Base-by-base conservation (phyloP, 208 protist species). In the Acanthamoeba triangularis region DNA sequence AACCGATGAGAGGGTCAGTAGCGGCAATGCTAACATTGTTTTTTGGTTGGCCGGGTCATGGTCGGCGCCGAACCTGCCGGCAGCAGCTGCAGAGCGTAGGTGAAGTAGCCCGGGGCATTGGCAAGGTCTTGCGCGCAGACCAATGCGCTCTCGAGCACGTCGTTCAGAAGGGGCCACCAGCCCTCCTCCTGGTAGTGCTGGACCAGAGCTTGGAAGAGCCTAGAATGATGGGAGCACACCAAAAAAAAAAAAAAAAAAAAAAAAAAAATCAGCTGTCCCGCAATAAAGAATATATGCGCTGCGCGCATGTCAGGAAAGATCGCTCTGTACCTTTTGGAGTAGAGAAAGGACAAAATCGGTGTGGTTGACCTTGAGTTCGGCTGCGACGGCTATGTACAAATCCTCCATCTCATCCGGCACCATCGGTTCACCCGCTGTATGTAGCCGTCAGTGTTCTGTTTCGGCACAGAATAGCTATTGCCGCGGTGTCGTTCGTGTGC, bases 321-420 rank as follows among this genome's bases (percentile, higher is more conserved):
- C 6, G 25, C 28, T 44, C n/a, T 87, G 85, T 8, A 91, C 91
- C 28, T 85, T 80, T 0, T 6, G 30, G 0, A 95, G 59, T 10
- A 93, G n/a, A 28, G 65, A 33, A 6, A 96, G 74, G 18, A 96
- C 95, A 0, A 85, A 13, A 1, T 25, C 49, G 8, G 95, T 88
- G 35, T 96, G 93, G 13, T 96, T 93, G 2, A 88, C 28, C 28
- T 85, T 44, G n/a, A 96, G 47, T 35, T 96, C 95, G 11, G 61
- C 72, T 4, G 92, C 91, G 6, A 96, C 49, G 18, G 65, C 47
- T 59, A 61, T 35, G 37, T 93, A 94, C 47, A 96, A 74, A 54
- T 96, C 92, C 30, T 96, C 49, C 23, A 52, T 54, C 69, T 95
- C 95, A 41, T 74, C 92, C 13, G 59, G 72, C 28, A 61, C 33